These are phyloP conservation scores for Pulveroboletus sp. DNA, from an alignment of 768 basidiomycete species.

Conservation along the genomic window DNA sequence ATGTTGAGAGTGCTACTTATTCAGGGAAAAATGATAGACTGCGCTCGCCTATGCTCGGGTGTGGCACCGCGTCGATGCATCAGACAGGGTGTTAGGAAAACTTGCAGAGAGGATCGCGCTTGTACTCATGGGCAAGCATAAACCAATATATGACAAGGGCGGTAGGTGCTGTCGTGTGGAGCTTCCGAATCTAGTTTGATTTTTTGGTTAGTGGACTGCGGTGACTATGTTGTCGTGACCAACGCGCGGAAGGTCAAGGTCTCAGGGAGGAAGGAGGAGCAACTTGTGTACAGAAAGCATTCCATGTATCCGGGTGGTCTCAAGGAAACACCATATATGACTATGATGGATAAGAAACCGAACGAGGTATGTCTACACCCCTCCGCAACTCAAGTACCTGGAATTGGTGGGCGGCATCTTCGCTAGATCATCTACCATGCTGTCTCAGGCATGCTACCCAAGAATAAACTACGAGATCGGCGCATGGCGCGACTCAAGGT, in stretches of 20 bases:
- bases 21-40: conserved; percentile 51
- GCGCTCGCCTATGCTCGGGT: conserved; percentile 90
- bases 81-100: conserved; percentile 89
- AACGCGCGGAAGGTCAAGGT: conserved; percentile 80
- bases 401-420: not conserved
- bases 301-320: conserved; percentile 91
- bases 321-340: conserved; percentile 82
- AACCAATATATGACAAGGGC: conserved; percentile 91
- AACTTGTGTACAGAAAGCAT: conserved; percentile 85
- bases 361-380: conserved; percentile 64
- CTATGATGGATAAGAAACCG: conserved; percentile 80
- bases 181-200: not conserved
- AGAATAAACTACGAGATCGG: conserved; percentile 90
- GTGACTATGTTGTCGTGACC: conserved; percentile 96
- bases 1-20: not conserved
- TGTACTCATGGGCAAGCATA: conserved; percentile 98
- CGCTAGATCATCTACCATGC: conserved; percentile 88
- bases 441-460: conserved; percentile 97
- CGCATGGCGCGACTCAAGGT: conserved; percentile 85
- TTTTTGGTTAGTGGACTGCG: conserved; percentile 75
- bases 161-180: conserved; percentile 43
- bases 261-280: conserved; percentile 84
- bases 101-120: conserved; percentile 91
- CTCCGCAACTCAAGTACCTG: not conserved
- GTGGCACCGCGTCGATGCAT: conserved; percentile 94